Evolutionary conservation across 306 rosid genomes (phyloP).

Genomic region (Fragaria iinumae): DNA sequence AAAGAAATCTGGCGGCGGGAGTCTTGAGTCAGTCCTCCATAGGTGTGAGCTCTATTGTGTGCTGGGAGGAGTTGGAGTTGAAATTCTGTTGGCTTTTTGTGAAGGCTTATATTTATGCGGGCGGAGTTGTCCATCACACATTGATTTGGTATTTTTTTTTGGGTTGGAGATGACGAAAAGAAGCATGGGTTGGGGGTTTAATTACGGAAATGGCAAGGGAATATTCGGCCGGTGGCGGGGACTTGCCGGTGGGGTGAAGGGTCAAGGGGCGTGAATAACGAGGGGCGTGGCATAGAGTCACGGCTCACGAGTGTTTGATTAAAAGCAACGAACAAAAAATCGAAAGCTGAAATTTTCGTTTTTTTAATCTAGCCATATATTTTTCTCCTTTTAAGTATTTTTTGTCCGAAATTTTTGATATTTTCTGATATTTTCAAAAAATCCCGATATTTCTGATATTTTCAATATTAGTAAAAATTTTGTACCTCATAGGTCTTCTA

Average conservation of each 20-base stretch:
- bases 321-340: neutral
- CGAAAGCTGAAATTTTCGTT: too few species aligned
- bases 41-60: neutral
- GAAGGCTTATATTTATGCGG: constrained; percentile 10
- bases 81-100: constrained; percentile 15
- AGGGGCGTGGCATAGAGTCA: neutral
- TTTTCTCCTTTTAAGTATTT: too few species aligned
- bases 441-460: too few species aligned
- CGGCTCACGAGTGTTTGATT: neutral
- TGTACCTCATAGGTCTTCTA: too few species aligned
- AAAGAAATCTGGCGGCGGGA: neutral
- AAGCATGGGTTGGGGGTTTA: neutral
- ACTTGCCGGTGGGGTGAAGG: neutral
- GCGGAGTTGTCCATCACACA: constrained; percentile 39
- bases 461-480: too few species aligned
- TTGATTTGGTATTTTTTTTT: constrained; percentile 16
- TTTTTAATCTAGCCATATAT: too few species aligned
- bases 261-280: neutral
- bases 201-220: constrained; percentile 28
- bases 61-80: constrained; percentile 1
- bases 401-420: too few species aligned
- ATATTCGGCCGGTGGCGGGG: constrained; percentile 3
- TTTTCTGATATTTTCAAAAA: too few species aligned
- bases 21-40: neutral
- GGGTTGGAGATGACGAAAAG: constrained; percentile 8